These are phyloP conservation scores for Plasmodium cynomolgi DNA, from an alignment of 169 alveolate genomes.

Conservation along the genomic window DNA sequence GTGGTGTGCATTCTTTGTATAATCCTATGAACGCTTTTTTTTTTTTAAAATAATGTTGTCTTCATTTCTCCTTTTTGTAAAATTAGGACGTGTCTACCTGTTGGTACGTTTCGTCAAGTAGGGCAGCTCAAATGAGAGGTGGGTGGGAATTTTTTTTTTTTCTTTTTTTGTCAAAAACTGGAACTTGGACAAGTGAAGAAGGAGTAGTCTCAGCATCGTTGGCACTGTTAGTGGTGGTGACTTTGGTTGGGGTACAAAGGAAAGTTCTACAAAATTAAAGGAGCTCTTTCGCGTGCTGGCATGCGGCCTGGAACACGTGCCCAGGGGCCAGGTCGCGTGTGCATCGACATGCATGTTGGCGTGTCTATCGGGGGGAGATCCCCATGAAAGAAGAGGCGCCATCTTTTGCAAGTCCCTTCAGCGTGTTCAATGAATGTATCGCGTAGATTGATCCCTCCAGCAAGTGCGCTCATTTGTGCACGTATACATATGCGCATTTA, in stretches of 20 bases:
- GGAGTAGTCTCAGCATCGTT: not conserved
- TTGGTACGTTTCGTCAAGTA: not conserved
- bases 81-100: not conserved
- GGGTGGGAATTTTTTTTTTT: not conserved
- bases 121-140: not conserved
- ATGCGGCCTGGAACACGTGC: not conserved
- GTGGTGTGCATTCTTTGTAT: not conserved
- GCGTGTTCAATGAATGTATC: not conserved
- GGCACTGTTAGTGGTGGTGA: not conserved
- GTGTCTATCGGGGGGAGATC: not conserved
- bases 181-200: not conserved
- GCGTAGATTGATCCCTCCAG: not conserved
- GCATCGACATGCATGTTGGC: not conserved
- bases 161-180: not conserved
- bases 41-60: not conserved
- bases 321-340: not conserved
- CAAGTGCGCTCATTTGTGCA: not conserved
- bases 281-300: not conserved
- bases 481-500: not conserved
- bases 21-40: not conserved
- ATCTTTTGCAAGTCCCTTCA: not conserved
- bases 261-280: not conserved
- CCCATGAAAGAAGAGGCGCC: not conserved
- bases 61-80: not conserved
- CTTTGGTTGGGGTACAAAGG: not conserved